phyloP scores from a whole-genome alignment of 768 basidiomycete genomes.

The Vararia minispora region DNA sequence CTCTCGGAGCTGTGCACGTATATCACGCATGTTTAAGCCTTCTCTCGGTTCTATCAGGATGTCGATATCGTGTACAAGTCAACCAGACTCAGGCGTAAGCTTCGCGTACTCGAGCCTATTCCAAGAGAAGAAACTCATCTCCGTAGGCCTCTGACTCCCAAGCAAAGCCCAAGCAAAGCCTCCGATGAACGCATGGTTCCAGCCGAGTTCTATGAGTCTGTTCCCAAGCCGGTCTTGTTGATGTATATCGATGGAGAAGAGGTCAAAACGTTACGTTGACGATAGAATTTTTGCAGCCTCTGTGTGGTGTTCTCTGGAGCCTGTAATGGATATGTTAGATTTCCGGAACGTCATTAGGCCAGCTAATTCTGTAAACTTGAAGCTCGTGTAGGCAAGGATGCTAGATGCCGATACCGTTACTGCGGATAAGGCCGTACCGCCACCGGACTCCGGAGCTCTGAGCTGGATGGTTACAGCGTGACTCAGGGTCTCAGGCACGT shows the following conservation, averaged over 20 bases:
- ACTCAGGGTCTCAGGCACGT: too few relatives aligned
- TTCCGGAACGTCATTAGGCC: neutral
- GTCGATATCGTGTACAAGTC: constrained; percentile 19
- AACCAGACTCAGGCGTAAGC: neutral
- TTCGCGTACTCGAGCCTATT: too few relatives aligned
- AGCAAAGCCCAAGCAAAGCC: constrained; percentile 23
- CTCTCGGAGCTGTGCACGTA: constrained; percentile 15
- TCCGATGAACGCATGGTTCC: constrained; percentile 21
- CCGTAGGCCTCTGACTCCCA: constrained; percentile 17
- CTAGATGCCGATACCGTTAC: too few relatives aligned
- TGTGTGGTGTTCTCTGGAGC: neutral
- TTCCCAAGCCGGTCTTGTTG: too few relatives aligned
- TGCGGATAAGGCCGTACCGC: too few relatives aligned
- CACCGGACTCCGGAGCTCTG: too few relatives aligned
- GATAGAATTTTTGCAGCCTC: neutral
- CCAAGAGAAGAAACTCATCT: constrained; percentile 19
- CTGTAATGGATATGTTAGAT: neutral
- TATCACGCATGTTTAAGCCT: constrained; percentile 6
- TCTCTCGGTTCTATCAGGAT: constrained; percentile 22
- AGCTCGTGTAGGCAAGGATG: too few relatives aligned
- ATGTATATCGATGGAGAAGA: too few relatives aligned
- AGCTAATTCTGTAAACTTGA: neutral
- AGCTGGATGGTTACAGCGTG: too few relatives aligned
- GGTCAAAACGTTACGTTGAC: too few relatives aligned
- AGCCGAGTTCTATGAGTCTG: constrained; percentile 12